These are phyloP conservation scores for Ceratocystis harringtonii DNA, from an alignment of 2,329 filamentous ascomycete genomes.

Conservation along the genomic window DNA sequence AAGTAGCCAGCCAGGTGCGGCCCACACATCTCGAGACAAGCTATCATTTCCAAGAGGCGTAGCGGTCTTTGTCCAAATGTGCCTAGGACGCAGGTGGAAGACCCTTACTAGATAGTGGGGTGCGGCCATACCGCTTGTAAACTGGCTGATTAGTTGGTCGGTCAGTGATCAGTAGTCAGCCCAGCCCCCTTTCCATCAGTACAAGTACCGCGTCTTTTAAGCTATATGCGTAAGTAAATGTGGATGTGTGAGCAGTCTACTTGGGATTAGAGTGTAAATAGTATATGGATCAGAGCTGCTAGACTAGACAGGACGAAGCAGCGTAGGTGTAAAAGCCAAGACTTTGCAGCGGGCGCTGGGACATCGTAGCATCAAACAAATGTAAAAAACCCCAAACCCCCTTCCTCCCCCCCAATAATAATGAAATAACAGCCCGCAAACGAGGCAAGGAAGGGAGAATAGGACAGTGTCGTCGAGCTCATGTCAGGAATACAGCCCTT, in stretches of 20 bases:
- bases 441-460: background rate
- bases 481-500: background rate
- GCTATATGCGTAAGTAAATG: background rate
- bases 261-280: background rate
- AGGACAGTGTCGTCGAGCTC: background rate
- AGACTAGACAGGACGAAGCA: background rate
- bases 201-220: background rate
- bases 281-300: no score
- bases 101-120: background rate
- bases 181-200: no score
- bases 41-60: background rate
- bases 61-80: background rate
- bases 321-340: background rate
- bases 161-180: no score
- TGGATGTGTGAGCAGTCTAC: background rate
- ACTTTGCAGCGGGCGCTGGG: background rate
- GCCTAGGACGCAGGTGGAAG: background rate
- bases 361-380: background rate
- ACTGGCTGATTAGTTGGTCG: no score
- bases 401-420: no score
- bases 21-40: constrained; percentile 15
- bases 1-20: constrained; percentile 3
- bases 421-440: background rate
- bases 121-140: background rate
- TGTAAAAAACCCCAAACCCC: no score